phyloP scores from a whole-genome alignment of 2,329 filamentous ascomycete genomes.

The Nectriaceae sp. region DNA sequence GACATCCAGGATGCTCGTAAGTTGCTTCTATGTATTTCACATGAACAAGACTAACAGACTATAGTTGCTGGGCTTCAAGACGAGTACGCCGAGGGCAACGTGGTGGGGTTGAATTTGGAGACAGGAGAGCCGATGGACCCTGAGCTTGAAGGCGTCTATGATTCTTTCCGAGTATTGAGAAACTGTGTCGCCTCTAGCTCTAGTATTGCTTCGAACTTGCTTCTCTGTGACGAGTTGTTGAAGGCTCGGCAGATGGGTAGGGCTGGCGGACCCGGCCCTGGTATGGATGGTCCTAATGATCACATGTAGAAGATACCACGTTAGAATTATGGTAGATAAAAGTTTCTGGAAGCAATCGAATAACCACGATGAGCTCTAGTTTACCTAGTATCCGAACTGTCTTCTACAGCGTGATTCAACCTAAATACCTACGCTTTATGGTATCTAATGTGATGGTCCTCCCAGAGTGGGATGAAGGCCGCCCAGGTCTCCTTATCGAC shows the following conservation, averaged over 20 bases:
- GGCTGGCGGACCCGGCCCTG: constrained; percentile 61
- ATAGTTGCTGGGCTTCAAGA: constrained; percentile 84
- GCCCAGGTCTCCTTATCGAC: constrained; percentile 9
- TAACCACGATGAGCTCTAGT: constrained; percentile 19
- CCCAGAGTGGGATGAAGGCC: background rate
- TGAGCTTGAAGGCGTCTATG: constrained; percentile 86
- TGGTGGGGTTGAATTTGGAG: constrained; percentile 82
- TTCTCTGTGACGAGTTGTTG: constrained; percentile 94
- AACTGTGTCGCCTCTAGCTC: constrained; percentile 94
- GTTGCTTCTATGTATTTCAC: constrained; percentile 30
- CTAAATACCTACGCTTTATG: too few species aligned
- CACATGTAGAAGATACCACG: constrained; percentile 46
- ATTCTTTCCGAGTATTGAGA: constrained; percentile 91
- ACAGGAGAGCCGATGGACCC: constrained; percentile 96
- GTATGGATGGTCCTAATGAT: constrained; percentile 63
- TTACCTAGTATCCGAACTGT: too few species aligned
- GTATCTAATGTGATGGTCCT: too few species aligned
- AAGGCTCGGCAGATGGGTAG: constrained; percentile 95
- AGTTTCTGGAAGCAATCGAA: constrained; percentile 32
- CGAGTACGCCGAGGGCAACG: constrained; percentile 78
- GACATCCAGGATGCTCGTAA: constrained; percentile 93
- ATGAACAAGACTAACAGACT: constrained; percentile 18
- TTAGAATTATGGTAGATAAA: constrained; percentile 41
- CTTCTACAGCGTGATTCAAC: too few species aligned
- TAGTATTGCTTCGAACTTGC: constrained; percentile 90